Evolutionary conservation across 1,284 basidiomycete species (phyloP), one percentile per base, ranked within the genome.

Genomic region (Rhodotorula sp.): DNA sequence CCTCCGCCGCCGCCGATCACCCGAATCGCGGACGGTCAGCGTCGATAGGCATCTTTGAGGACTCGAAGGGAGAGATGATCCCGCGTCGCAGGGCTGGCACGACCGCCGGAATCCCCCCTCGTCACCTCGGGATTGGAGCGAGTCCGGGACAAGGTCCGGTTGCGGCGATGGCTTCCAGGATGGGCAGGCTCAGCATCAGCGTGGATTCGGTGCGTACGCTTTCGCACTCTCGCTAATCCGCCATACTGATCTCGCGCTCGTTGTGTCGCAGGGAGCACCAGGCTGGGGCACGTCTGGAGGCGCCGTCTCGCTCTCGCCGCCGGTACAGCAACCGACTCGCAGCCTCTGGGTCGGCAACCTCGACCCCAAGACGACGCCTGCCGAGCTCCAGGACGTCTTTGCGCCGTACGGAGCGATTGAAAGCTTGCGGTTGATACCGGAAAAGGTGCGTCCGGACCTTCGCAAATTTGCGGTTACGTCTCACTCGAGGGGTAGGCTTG

Each of bases 311-410:
- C 64, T 75, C 46, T 68, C 72, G 6, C 73, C 75, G 24, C 73
- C 76, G 6, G 67, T 62, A 61, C 92, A 96, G 81, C 90, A 92
- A 56, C 95, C 96, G 30, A 95, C 93, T 20, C 87, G 95, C 62
- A 94, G 92, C 54, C 84, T 99, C 54, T 99, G 95, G 94, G 95
- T 99, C 77, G 95, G 95, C 58, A 96, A 97, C 80, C 85, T 99
- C 57, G 93, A 98, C 80, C 90, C 90, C 71, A 89, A 89, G 61
- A 91, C 94, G 61, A 93, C 93, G 0, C 93, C 91, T 77, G 92
- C 95, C 79, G 92, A 97, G 78, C 87, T 99, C 64, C 91, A 96
- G 71, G 89, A 90, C 73, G 91, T 95, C 24, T 99, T 99, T 81
- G 90, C 92, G 27, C 91, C 91, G 1, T 98, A 98, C 79, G 95